Percentiles rank a stretch among this genome's conserved stretches.
Conservation (phyloP, 306 rosid genomes). For the Vigna radiata region DNA sequence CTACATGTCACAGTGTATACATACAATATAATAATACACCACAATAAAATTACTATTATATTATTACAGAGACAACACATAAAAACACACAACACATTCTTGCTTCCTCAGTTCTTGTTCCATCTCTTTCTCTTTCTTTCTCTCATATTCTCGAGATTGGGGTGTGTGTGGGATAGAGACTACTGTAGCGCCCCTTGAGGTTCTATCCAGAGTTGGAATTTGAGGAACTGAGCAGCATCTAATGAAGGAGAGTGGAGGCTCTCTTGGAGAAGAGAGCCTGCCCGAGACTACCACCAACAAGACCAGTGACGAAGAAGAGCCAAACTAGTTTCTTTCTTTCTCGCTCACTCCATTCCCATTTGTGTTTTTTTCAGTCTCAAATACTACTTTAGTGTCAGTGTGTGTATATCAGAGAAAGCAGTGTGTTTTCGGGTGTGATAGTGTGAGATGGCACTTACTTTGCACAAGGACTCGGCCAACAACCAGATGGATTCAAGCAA, state of each 20-base stretch:
- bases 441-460: conserved; percentile 72
- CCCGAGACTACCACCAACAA: conserved; percentile 52
- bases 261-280: conserved; percentile 95
- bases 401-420: neutral
- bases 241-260: conserved; percentile 97
- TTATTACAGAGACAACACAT: conserved; percentile 42
- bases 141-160: conserved; percentile 66
- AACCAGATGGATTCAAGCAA: conserved; percentile 84
- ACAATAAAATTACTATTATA: neutral
- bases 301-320: conserved; percentile 53
- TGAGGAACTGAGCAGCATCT: conserved; percentile 39
- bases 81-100: conserved; percentile 42
- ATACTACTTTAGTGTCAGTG: neutral
- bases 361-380: neutral
- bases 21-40: neutral
- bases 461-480: conserved; percentile 69
- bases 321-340: conserved; percentile 30
- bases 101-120: conserved; percentile 28
- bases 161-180: conserved; percentile 48
- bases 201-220: conserved; percentile 13
- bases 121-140: conserved; percentile 44
- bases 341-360: conserved; percentile 8
- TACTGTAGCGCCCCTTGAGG: conserved; percentile 34
- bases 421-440: neutral
- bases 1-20: too few species aligned